Base-by-base conservation (phyloP, 352 stramenopile species). In the Pythium phragmiticola region DNA sequence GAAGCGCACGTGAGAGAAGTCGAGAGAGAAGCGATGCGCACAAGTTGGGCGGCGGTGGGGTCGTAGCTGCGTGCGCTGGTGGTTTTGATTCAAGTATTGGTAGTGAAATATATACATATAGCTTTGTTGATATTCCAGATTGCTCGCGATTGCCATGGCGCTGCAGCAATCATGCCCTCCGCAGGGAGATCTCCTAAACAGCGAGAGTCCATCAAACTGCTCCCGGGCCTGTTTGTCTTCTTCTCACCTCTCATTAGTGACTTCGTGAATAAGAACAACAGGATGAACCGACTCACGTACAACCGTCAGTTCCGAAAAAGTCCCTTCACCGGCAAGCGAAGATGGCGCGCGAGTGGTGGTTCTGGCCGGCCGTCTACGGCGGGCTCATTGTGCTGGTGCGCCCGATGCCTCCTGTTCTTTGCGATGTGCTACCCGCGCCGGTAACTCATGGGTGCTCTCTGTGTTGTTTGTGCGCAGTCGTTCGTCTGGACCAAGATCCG, bases 401-500 rank as follows among this genome's bases (percentile, higher is more conserved):
- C 47, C 8, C 26, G 3, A 30, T 30, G 0, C 26, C 26, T 30
- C 26, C 4, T 30, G 0, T 30, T 30, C 26, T 21, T 21, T 21
- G 21, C 21, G 21, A 21, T 21, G 21, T 21, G 21, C 21, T 21
- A 21, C 21, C 21, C 21, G 21, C 21, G 21, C 21, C 21, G 21
- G 21, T 21, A 1, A 21, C 33, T 53, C 12, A 17, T 52, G 7
- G 7, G 43, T 34, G 28, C 17, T 34, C 37, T 41, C 21, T 8
- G 36, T 41, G 13, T 41, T 41, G 36, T 41, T 65, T 14, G 21
- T 21, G 21, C 21, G 21, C 61, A 92, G 83, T 90, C 83, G 30
- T 81, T 80, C 36, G 60, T 89, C 36, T 69, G 72, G 58, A 90
- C 72, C 23, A 92, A 90, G 65, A 21, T 90, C 30, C 68, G 70